Evolutionary conservation across 495 filamentous ascomycete species (phyloP).

Genomic region (Aeminium ludgeri): DNA sequence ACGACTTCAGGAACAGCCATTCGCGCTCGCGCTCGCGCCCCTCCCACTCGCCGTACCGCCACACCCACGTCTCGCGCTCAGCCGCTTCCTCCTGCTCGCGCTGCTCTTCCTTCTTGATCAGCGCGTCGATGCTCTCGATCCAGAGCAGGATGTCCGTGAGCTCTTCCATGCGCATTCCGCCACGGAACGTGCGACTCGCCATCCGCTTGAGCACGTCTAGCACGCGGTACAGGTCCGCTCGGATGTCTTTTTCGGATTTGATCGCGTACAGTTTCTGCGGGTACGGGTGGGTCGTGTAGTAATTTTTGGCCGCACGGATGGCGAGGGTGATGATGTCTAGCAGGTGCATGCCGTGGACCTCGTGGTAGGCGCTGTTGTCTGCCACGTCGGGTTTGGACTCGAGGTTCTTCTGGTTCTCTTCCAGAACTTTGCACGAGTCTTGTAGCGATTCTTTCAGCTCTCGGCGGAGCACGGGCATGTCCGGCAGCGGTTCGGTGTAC

Average conservation of each 20-base stretch:
- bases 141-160: constrained; percentile 52
- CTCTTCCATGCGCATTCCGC: constrained; percentile 63
- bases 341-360: constrained; percentile 80
- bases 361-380: constrained; percentile 46
- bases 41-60: constrained; percentile 68
- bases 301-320: constrained; percentile 84
- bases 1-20: constrained; percentile 45
- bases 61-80: constrained; percentile 58
- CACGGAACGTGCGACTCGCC: constrained; percentile 73
- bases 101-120: constrained; percentile 57
- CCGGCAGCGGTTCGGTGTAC: constrained; percentile 71
- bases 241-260: constrained; percentile 65
- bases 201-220: constrained; percentile 82
- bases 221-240: constrained; percentile 64
- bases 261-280: constrained; percentile 71
- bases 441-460: constrained; percentile 54
- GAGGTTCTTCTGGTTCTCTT: constrained; percentile 20
- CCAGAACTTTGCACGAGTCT: constrained; percentile 47
- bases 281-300: constrained; percentile 75
- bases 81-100: constrained; percentile 56
- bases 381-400: constrained; percentile 21
- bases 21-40: constrained; percentile 64
- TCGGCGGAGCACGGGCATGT: constrained; percentile 55
- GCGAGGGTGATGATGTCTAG: constrained; percentile 84
- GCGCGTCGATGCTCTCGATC: constrained; percentile 56